These are phyloP conservation scores for Macrophomina tecta DNA, from an alignment of 2,329 filamentous ascomycete genomes.

Conservation along the genomic window DNA sequence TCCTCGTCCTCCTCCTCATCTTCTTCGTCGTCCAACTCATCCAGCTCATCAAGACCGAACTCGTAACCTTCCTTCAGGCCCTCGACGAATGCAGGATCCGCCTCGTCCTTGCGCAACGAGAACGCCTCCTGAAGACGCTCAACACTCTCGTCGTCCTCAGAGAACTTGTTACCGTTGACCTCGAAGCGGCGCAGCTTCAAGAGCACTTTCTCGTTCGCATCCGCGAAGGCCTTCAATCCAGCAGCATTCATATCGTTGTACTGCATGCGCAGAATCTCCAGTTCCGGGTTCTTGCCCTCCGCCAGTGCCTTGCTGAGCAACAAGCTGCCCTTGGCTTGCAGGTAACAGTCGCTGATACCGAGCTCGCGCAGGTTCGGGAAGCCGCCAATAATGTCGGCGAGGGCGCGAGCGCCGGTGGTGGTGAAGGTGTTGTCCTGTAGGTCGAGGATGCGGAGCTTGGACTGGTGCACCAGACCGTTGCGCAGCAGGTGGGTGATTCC, in stretches of 20 bases:
- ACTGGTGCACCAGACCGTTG: slow-evolving; percentile 76
- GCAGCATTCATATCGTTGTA: slow-evolving; percentile 91
- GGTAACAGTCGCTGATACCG: slow-evolving; percentile 85
- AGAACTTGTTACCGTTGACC: slow-evolving; percentile 94
- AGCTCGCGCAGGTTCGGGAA: slow-evolving; percentile 83
- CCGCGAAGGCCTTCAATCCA: slow-evolving; percentile 73
- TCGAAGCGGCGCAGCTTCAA: slow-evolving; percentile 84
- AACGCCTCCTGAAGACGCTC: slow-evolving; percentile 68
- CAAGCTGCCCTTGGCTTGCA: slow-evolving; percentile 76
- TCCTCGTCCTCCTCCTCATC: slow-evolving; percentile 79
- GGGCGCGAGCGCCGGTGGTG: slow-evolving; percentile 74
- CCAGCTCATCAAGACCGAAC: slow-evolving; percentile 64
- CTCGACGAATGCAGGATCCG: slow-evolving; percentile 35
- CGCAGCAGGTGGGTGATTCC: slow-evolving; percentile 83
- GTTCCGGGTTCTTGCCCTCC: slow-evolving; percentile 75
- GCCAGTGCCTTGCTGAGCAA: slow-evolving; percentile 75
- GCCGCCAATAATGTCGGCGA: slow-evolving; percentile 73
- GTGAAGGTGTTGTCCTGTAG: slow-evolving; percentile 99
- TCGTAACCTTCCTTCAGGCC: slow-evolving; percentile 58
- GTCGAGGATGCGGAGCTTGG: slow-evolving; percentile 76
- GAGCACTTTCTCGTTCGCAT: slow-evolving; percentile 70
- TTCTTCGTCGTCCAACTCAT: slow-evolving; percentile 83
- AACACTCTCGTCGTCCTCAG: slow-evolving; percentile 80
- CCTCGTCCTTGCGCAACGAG: slow-evolving; percentile 74
- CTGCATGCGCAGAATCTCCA: slow-evolving; percentile 83